phyloP scores from a whole-genome alignment of 306 rosid genomes.

The Malus sylvestris region DNA sequence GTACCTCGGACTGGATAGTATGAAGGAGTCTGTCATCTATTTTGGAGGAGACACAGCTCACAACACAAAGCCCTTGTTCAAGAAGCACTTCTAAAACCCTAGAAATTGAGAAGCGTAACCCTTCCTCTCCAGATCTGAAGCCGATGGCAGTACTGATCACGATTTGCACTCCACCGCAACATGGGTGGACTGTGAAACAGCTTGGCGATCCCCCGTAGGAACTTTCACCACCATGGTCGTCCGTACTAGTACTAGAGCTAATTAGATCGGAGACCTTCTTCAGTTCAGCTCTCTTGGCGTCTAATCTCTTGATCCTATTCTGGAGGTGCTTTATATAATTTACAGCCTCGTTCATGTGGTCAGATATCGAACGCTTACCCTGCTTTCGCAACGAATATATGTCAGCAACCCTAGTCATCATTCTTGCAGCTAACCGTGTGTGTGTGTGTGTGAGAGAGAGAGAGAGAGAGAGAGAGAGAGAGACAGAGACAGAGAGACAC shows the following conservation, averaged over 20 bases:
- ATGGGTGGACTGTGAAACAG: slow-evolving; percentile 26
- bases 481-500: too few relatives aligned
- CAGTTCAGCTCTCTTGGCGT: slow-evolving; percentile 40
- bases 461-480: background rate
- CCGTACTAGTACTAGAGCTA: background rate
- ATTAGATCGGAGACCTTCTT: slow-evolving; percentile 16
- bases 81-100: slow-evolving; percentile 25
- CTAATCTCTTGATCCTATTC: slow-evolving; percentile 35
- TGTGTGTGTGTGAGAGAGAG: too few relatives aligned
- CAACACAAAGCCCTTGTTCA: slow-evolving; percentile 42
- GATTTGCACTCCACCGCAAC: slow-evolving; percentile 34
- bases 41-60: slow-evolving; percentile 32
- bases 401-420: slow-evolving; percentile 12
- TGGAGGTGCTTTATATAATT: slow-evolving; percentile 47
- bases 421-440: background rate
- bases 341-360: slow-evolving; percentile 53
- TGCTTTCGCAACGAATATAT: slow-evolving; percentile 5
- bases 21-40: slow-evolving; percentile 42
- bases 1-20: slow-evolving; percentile 43
- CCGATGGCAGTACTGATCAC: slow-evolving; percentile 16
- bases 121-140: slow-evolving; percentile 13
- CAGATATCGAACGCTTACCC: slow-evolving; percentile 75
- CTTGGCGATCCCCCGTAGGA: background rate
- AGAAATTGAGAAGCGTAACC: slow-evolving; percentile 21
- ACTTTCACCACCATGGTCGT: background rate